Percentiles rank a stretch among this genome's conserved stretches.
Conservation (phyloP, 1,284 basidiomycete species). For the Hymenochaete sp. region DNA sequence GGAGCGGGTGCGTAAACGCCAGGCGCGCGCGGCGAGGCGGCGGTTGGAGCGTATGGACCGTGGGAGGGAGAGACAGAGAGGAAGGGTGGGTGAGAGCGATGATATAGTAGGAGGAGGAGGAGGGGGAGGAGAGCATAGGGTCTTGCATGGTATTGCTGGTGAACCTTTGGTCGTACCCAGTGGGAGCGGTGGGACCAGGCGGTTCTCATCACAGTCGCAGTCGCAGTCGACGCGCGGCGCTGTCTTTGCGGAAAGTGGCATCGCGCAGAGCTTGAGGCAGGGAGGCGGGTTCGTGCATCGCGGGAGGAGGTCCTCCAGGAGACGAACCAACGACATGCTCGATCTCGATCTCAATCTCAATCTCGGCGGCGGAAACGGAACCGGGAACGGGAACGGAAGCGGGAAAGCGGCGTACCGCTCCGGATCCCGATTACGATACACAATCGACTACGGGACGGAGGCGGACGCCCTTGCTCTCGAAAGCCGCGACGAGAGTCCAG, state of each 20-base stretch:
- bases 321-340: background rate
- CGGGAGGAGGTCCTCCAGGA: background rate
- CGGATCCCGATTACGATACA: background rate
- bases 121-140: background rate
- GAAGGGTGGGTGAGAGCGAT: background rate
- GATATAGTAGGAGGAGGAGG: background rate
- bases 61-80: slow-evolving; percentile 2
- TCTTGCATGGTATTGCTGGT: too few relatives aligned
- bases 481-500: background rate
- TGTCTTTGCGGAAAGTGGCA: slow-evolving; percentile 3
- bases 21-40: slow-evolving; percentile 28
- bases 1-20: slow-evolving; percentile 42
- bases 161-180: too few relatives aligned
- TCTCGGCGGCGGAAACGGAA: too few relatives aligned
- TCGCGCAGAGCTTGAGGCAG: slow-evolving; percentile 12
- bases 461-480: too few relatives aligned
- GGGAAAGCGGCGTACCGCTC: too few relatives aligned
- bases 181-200: too few relatives aligned
- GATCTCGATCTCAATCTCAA: too few relatives aligned
- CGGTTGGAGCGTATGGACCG: slow-evolving; percentile 16
- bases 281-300: slow-evolving; percentile 3
- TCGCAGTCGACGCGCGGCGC: background rate
- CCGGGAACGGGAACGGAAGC: too few relatives aligned
- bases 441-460: slow-evolving; percentile 29
- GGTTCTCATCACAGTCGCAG: too few relatives aligned